phyloP scores from a whole-genome alignment of 345 rosid genomes.

The Gossypioides kirkii region DNA sequence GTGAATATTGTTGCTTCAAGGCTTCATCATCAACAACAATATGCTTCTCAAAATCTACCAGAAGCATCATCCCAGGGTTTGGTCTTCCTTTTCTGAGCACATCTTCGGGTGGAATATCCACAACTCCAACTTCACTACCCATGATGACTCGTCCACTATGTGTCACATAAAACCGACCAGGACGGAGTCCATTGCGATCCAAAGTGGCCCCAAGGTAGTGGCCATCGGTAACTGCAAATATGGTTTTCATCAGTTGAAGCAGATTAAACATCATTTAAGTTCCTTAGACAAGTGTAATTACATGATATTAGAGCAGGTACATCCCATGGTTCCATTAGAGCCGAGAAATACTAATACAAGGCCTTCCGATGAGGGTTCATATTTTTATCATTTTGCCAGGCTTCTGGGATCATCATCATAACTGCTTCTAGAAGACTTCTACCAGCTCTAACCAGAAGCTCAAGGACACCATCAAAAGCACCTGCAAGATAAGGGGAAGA shows the following conservation, averaged over 20 bases:
- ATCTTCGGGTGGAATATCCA: slow-evolving; percentile 89
- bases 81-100: slow-evolving; percentile 93
- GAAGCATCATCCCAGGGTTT: slow-evolving; percentile 99
- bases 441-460: slow-evolving; percentile 92
- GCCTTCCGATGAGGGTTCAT: slow-evolving; percentile 79
- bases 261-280: background rate
- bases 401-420: slow-evolving; percentile 99
- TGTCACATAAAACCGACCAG: slow-evolving; percentile 90
- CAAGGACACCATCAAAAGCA: slow-evolving; percentile 99
- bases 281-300: slow-evolving; percentile 27
- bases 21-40: slow-evolving; percentile 93
- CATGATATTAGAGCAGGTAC: slow-evolving; percentile 99
- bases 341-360: slow-evolving; percentile 85
- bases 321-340: slow-evolving; percentile 99
- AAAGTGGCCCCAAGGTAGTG: slow-evolving; percentile 96
- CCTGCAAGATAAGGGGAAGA: slow-evolving; percentile 37
- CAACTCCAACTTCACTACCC: slow-evolving; percentile 99
- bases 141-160: slow-evolving; percentile 86
- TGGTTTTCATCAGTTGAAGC: slow-evolving; percentile 2
- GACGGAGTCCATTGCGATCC: slow-evolving; percentile 98
- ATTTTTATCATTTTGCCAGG: slow-evolving; percentile 99
- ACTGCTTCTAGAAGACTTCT: slow-evolving; percentile 99
- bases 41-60: slow-evolving; percentile 96
- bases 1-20: slow-evolving; percentile 86
- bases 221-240: slow-evolving; percentile 89